These are phyloP conservation scores for Ogataea naganishii DNA, from an alignment of 805 yeast genomes.

Conservation along the genomic window DNA sequence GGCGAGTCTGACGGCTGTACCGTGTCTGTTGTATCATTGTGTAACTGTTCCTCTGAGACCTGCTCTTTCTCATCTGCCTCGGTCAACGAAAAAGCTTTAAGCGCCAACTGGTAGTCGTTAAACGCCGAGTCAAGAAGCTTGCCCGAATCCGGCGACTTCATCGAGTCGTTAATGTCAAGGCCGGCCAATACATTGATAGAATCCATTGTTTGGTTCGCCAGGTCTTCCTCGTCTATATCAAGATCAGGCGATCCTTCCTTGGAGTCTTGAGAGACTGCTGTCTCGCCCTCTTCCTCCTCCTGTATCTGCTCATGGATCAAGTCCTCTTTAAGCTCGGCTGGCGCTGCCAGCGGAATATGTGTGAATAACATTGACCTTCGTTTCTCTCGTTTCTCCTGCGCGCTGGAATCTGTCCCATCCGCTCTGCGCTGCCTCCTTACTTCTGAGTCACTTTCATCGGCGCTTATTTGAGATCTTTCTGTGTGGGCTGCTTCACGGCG, in stretches of 20 bases:
- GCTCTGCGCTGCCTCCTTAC: background rate
- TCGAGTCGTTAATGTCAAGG: no score
- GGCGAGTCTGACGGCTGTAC: background rate
- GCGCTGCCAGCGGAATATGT: no score
- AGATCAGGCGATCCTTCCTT: background rate
- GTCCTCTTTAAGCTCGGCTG: background rate
- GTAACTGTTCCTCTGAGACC: background rate
- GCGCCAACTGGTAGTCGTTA: slow-evolving; percentile 5
- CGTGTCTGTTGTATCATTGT: background rate
- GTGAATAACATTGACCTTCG: no score
- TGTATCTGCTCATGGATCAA: background rate
- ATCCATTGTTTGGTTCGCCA: no score
- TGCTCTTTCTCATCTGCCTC: background rate
- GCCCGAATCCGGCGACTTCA: no score
- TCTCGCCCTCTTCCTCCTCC: slow-evolving; percentile 1
- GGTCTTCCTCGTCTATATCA: no score
- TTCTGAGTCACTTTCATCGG: background rate
- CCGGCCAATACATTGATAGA: no score
- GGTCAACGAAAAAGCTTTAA: slow-evolving; percentile 3
- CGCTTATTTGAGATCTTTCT: background rate
- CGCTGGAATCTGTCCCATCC: background rate
- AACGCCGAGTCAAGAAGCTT: slow-evolving; percentile 4
- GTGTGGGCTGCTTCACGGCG: background rate
- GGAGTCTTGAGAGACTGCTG: background rate
- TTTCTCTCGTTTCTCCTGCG: no score